phyloP scores from a whole-genome alignment of 225 moss, liverwort and hornwort genomes.

The Anthoceros angustus region DNA sequence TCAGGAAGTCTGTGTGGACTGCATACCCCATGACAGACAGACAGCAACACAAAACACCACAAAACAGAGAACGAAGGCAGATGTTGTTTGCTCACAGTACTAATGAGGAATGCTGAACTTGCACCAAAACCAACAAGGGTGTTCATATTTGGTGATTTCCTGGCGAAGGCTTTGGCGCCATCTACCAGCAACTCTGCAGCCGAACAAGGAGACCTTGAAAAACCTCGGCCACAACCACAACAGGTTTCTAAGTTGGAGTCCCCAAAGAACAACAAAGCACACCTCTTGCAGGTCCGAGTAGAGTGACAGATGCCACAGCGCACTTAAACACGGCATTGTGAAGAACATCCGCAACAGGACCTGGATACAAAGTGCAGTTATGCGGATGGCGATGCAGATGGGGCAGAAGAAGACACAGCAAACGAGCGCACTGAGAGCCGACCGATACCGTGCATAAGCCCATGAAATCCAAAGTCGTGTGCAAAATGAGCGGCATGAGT shows the following conservation, averaged over 20 bases:
- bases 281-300: constrained; percentile 77
- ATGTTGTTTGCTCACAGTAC: constrained; percentile 29
- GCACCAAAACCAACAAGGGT: constrained; percentile 77
- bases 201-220: background rate
- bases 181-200: constrained; percentile 48
- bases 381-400: background rate
- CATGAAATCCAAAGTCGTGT: constrained; percentile 58
- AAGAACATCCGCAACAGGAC: constrained; percentile 30
- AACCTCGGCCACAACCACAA: background rate
- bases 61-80: background rate
- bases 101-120: constrained; percentile 56
- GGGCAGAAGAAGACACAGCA: background rate
- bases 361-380: constrained; percentile 10
- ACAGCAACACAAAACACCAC: background rate
- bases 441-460: constrained; percentile 31
- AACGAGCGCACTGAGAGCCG: background rate
- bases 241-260: too few relatives aligned
- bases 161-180: constrained; percentile 57
- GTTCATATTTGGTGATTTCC: constrained; percentile 88
- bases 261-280: background rate
- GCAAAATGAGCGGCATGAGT: constrained; percentile 67
- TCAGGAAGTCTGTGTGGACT: background rate
- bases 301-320: constrained; percentile 54
- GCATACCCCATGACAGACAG: background rate
- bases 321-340: constrained; percentile 79